A percentile compares a stretch with the other conserved stretches of the same genome.
phyloP scores from a whole-genome alignment of 495 filamentous ascomycete species.

The Aspergillus funiculosus region DNA sequence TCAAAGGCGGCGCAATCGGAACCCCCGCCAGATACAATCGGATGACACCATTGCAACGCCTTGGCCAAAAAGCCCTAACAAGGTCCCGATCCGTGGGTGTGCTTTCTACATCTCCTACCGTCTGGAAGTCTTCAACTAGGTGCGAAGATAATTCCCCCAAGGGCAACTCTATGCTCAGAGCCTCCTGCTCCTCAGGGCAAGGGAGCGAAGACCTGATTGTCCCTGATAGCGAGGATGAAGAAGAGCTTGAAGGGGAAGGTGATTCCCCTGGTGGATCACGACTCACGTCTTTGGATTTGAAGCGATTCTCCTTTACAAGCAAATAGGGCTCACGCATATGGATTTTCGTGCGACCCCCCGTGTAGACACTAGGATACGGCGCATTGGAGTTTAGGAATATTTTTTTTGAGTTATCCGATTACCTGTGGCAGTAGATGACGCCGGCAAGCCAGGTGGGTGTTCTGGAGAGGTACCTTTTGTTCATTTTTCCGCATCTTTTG shows the following conservation, averaged over 20 bases:
- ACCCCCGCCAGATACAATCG: conserved; percentile 24
- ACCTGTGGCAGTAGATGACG: not conserved
- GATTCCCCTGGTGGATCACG: conserved; percentile 11
- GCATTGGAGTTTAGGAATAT: conserved; percentile 12
- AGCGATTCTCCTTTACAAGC: conserved; percentile 48
- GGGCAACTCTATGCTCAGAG: no score
- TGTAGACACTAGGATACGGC: conserved; percentile 2
- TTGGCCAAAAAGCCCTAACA: conserved; percentile 42
- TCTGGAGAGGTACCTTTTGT: not conserved
- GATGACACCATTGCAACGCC: conserved; percentile 44
- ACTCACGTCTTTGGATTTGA: conserved; percentile 40
- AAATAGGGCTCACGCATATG: conserved; percentile 16
- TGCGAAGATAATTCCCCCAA: not conserved
- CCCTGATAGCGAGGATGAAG: conserved; percentile 66
- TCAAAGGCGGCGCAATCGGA: conserved; percentile 4
- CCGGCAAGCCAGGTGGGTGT: not conserved
- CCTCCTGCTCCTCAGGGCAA: conserved; percentile 23
- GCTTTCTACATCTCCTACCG: conserved; percentile 17
- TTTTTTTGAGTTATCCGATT: not conserved
- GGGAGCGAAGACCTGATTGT: conserved; percentile 76
- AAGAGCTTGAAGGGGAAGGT: conserved; percentile 28
- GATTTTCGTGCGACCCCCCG: no score
- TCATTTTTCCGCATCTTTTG: not conserved
- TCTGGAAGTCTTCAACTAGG: conserved; percentile 1
- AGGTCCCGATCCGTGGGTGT: conserved; percentile 36